Evolutionary conservation across 2,329 filamentous ascomycete species (phyloP).

Genomic region (Verticillium tricorpus): DNA sequence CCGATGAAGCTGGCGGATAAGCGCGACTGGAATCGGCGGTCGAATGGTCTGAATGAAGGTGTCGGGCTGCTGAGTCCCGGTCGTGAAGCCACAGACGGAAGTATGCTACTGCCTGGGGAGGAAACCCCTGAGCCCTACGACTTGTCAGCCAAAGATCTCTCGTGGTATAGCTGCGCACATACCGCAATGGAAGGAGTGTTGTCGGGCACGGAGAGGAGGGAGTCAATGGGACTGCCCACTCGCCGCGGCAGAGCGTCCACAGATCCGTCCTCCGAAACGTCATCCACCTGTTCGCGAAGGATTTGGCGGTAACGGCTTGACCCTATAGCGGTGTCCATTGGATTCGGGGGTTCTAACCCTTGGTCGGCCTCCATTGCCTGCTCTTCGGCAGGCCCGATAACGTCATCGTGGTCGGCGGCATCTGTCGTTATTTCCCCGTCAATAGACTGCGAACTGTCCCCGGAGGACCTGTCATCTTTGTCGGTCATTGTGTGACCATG

Average conservation of each 20-base stretch:
- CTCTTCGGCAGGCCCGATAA: conserved; percentile 32
- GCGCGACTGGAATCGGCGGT: conserved; percentile 87
- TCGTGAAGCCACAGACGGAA: conserved; percentile 65
- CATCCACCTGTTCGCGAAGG: conserved; percentile 36
- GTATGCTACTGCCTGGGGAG: conserved; percentile 69
- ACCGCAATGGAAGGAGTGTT: conserved; percentile 83
- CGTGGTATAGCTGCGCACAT: conserved; percentile 19
- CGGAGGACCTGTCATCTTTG: conserved; percentile 38
- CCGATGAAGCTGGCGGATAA: conserved; percentile 56
- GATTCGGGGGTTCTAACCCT: conserved; percentile 11
- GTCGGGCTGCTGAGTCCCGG: conserved; percentile 65
- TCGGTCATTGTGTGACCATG: conserved; percentile 41
- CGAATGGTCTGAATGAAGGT: conserved; percentile 86
- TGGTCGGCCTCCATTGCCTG: conserved; percentile 15
- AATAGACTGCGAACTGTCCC: conserved; percentile 27
- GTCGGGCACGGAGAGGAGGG: conserved; percentile 69
- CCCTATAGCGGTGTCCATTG: conserved; percentile 29
- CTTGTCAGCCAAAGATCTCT: conserved; percentile 20
- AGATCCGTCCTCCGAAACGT: conserved; percentile 49
- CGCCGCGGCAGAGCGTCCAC: conserved; percentile 48
- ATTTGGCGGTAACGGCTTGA: conserved; percentile 41
- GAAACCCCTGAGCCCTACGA: conserved; percentile 56
- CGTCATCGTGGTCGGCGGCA: conserved; percentile 33
- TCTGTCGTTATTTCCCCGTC: not conserved
- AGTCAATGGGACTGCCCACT: conserved; percentile 64